A percentile compares a stretch with the other conserved stretches of the same genome.
These are phyloP conservation scores for Powellomyces hirtus DNA, from an alignment of 192 early-diverging fungal genomes.

Conservation along the genomic window DNA sequence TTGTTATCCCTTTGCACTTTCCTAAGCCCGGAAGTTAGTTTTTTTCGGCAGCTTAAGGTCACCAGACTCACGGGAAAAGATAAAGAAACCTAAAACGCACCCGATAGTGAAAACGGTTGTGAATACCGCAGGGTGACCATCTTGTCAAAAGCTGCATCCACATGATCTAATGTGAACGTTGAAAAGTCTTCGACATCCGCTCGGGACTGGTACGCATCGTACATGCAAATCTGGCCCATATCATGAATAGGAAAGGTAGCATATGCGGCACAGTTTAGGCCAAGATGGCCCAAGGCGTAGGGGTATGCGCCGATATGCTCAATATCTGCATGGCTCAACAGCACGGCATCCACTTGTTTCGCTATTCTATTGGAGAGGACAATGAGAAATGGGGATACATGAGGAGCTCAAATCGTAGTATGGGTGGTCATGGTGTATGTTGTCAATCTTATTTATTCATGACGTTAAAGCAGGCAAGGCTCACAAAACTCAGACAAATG, in stretches of 20 bases:
- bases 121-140: constrained; percentile 81
- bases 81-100: constrained; percentile 29
- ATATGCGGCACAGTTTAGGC: constrained; percentile 82
- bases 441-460: too few species aligned
- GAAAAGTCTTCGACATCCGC: constrained; percentile 67
- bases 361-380: constrained; percentile 68
- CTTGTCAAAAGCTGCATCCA: constrained; percentile 81
- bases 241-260: constrained; percentile 89
- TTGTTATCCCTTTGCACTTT: constrained; percentile 78
- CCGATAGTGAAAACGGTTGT: constrained; percentile 73
- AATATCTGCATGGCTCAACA: constrained; percentile 86
- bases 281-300: constrained; percentile 73
- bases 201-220: constrained; percentile 76
- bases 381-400: too few species aligned
- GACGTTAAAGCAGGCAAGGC: too few species aligned
- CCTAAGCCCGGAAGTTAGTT: too few species aligned
- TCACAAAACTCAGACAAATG: too few species aligned
- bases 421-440: too few species aligned
- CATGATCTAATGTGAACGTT: constrained; percentile 74
- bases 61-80: too few species aligned
- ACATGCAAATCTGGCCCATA: constrained; percentile 83
- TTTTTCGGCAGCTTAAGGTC: too few species aligned
- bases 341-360: constrained; percentile 82
- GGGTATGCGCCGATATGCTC: constrained; percentile 85
- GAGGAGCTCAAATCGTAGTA: too few species aligned